phyloP scores from a whole-genome alignment of 768 basidiomycete species.

The Termitomyces bulborhizus region DNA sequence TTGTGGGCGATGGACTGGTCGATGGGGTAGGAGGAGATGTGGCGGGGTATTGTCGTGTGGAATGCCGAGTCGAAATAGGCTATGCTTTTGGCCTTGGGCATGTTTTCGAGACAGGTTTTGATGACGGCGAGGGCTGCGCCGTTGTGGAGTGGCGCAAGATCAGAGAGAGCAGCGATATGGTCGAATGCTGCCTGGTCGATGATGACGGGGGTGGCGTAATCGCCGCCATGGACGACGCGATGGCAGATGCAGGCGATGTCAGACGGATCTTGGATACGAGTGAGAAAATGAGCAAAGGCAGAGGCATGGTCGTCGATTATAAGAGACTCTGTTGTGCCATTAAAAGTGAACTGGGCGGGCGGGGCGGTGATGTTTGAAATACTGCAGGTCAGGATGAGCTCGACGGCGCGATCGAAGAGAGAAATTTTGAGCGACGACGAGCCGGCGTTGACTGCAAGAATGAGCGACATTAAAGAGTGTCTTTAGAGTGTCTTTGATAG shows the following conservation, averaged over 20 bases:
- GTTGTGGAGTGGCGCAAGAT: slow-evolving; percentile 76
- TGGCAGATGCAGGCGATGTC: slow-evolving; percentile 58
- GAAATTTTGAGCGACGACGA: slow-evolving; percentile 85
- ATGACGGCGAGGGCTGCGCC: slow-evolving; percentile 58
- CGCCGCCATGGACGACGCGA: slow-evolving; percentile 85
- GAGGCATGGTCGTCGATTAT: slow-evolving; percentile 52
- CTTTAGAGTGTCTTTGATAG: too few relatives aligned
- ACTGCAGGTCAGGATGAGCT: slow-evolving; percentile 43
- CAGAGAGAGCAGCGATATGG: slow-evolving; percentile 68
- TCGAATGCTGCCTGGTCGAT: slow-evolving; percentile 65
- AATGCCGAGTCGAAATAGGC: slow-evolving; percentile 89
- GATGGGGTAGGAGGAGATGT: slow-evolving; percentile 79
- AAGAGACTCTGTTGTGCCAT: slow-evolving; percentile 23
- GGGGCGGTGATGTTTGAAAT: slow-evolving; percentile 40
- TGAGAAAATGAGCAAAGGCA: slow-evolving; percentile 58
- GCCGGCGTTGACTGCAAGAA: slow-evolving; percentile 74
- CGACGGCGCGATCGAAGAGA: slow-evolving; percentile 40
- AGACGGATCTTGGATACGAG: slow-evolving; percentile 39
- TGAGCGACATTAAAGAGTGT: slow-evolving; percentile 18
- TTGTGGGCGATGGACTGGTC: slow-evolving; percentile 52
- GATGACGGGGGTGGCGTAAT: slow-evolving; percentile 61
- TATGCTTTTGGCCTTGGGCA: slow-evolving; percentile 67
- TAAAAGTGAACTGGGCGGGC: slow-evolving; percentile 34
- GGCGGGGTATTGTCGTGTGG: slow-evolving; percentile 67
- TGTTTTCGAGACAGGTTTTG: slow-evolving; percentile 47